Evolutionary conservation across 1,284 basidiomycete species (phyloP).

Genomic region (Earliella scabrosa): DNA sequence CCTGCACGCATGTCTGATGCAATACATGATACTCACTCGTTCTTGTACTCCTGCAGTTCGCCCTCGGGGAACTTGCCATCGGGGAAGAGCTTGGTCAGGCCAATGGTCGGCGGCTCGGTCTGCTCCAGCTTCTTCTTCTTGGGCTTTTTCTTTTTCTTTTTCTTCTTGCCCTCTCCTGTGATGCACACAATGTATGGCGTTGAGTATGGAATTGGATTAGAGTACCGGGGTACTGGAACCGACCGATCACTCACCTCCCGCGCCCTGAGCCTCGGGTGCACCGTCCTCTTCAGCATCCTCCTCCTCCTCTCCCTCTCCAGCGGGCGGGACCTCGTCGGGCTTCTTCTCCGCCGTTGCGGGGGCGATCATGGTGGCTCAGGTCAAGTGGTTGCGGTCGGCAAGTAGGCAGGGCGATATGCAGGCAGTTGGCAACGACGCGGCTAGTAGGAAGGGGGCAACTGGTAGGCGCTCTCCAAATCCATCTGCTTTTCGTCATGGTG

Average conservation of each 20-base stretch:
- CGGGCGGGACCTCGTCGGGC: slow-evolving; percentile 26
- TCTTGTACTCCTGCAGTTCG: slow-evolving; percentile 90
- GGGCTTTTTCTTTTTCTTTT: slow-evolving; percentile 94
- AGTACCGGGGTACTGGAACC: too few relatives aligned
- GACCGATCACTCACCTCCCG: slow-evolving; percentile 20
- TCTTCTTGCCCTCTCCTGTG: slow-evolving; percentile 50
- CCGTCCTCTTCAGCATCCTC: slow-evolving; percentile 37
- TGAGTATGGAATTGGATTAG: too few relatives aligned
- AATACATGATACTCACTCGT: slow-evolving; percentile 70
- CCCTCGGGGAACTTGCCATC: slow-evolving; percentile 90
- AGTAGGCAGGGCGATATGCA: too few relatives aligned
- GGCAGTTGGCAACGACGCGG: too few relatives aligned
- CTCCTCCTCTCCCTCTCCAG: slow-evolving; percentile 30
- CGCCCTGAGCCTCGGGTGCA: slow-evolving; percentile 25
- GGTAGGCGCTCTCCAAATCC: too few relatives aligned
- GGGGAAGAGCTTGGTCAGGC: slow-evolving; percentile 89
- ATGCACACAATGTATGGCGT: neutral
- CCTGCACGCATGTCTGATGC: neutral
- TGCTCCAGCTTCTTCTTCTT: slow-evolving; percentile 86
- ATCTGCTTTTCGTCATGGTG: too few relatives aligned
- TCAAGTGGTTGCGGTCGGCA: too few relatives aligned
- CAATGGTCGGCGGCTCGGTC: slow-evolving; percentile 93
- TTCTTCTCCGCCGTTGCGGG: slow-evolving; percentile 22
- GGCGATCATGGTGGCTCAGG: slow-evolving; percentile 14
- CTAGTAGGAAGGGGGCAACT: too few relatives aligned